A percentile compares a stretch with the other conserved stretches of the same genome.
phyloP scores from a whole-genome alignment of 2,329 filamentous ascomycete species.

The Arthroderma sp. region DNA sequence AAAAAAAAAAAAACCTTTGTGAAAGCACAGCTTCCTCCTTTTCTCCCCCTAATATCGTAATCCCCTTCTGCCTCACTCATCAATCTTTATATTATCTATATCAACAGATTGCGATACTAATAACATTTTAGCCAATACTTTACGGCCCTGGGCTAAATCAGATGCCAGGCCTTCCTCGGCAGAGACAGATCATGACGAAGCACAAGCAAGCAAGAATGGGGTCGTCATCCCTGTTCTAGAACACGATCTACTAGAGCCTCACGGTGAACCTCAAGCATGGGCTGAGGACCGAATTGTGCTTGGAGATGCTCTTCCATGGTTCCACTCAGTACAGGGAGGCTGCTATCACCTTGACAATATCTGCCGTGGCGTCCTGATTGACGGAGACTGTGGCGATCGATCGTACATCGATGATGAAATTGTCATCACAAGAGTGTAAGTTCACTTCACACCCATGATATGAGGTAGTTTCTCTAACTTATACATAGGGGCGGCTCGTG shows the following conservation, averaged over 20 bases:
- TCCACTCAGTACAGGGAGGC: constrained; percentile 48
- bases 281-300: constrained; percentile 47
- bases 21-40: neutral
- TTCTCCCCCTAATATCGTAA: neutral
- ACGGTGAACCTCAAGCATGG: constrained; percentile 43
- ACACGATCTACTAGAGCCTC: constrained; percentile 8
- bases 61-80: neutral
- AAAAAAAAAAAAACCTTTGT: neutral
- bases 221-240: neutral
- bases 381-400: constrained; percentile 41
- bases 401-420: constrained; percentile 51
- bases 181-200: neutral
- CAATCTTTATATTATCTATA: neutral
- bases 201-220: neutral
- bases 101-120: neutral
- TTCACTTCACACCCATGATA: constrained; percentile 9
- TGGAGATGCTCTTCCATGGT: constrained; percentile 53
- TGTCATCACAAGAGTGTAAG: constrained; percentile 52
- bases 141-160: constrained; percentile 2
- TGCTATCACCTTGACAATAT: constrained; percentile 41
- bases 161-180: neutral
- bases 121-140: neutral
- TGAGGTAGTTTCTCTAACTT: neutral
- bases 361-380: constrained; percentile 48
- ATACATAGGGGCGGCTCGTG: constrained; percentile 6